Evolutionary conservation across 495 filamentous ascomycete genomes (phyloP), one percentile per base, ranked within the genome.

Genomic region (Neurospora intermedia): DNA sequence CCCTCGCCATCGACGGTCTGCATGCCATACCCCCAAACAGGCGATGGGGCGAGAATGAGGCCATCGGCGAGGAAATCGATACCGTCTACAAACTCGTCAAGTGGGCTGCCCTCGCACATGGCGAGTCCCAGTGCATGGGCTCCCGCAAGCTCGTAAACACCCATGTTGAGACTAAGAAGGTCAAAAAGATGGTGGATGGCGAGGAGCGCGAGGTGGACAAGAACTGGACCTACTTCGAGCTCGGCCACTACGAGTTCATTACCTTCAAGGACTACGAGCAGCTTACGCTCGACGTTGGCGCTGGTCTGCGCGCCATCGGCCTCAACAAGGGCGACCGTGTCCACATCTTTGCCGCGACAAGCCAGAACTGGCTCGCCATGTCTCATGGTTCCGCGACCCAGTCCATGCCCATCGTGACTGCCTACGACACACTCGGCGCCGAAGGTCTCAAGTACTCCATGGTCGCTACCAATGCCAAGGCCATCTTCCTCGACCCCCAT

Each of bases 141-240:
- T 90, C 87, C 70, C 90, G 96, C 73, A 89, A 89, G 79, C 85
- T 98, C 71, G 84, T 99, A 81, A 89, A 92, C 79, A 92, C 90
- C 8, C 96, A 99, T 81, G 85, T 91, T 71, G 96, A 99, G 84
- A 92, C 89, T 75, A 98, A 97, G 87, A 97, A 96, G 88, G 84
- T 99, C 78, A 98, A 97, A 91, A 99, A 97, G 87, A 86, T 94
- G 73, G 87, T 98, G 20, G 94, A 99, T 81, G 96, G 96, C 54
- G 88, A 92, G 76, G 93, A 97, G 83, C 81, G 87, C 77, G 91
- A 97, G 84, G 90, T 97, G 31, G 92, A 97, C 80, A 99, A 99
- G 90, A 87, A 93, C 74, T 99, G 96, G 96, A 91, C 90, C 69
- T 99, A 93, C 84, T 98, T 94, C 81, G 96, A 99, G 84, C 89